These are phyloP conservation scores for Saturnispora quitensis DNA, from an alignment of 805 yeast species.

Conservation along the genomic window DNA sequence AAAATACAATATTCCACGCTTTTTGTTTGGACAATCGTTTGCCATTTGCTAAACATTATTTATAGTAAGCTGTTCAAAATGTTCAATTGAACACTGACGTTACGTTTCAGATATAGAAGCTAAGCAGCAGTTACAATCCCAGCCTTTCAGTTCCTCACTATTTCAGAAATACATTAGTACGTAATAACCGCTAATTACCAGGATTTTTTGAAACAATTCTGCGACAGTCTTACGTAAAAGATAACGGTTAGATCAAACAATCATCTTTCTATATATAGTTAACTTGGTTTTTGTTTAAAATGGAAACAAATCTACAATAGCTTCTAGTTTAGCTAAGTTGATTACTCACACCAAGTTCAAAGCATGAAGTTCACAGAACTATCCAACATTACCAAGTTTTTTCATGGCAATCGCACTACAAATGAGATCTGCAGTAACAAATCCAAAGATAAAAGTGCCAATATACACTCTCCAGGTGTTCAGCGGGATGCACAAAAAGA, in stretches of 20 bases:
- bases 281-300: background rate
- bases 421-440: background rate
- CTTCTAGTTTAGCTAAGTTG: background rate
- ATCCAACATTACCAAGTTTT: background rate
- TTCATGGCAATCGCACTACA: background rate
- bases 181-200: background rate
- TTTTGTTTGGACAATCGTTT: too few species aligned
- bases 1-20: too few species aligned
- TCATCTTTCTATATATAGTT: background rate
- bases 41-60: too few species aligned
- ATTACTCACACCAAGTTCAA: background rate
- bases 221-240: conserved; percentile 1
- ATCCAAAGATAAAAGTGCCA: background rate
- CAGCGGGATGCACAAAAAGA: background rate
- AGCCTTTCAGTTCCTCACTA: background rate
- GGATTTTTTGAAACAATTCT: conserved; percentile 4
- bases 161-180: background rate
- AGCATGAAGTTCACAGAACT: background rate
- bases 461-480: background rate
- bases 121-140: too few species aligned
- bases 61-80: too few species aligned
- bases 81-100: too few species aligned
- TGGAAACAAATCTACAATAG: background rate
- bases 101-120: too few species aligned
- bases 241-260: background rate